phyloP scores from a whole-genome alignment of 257 asterid genomes.

The Cordia subcordata region DNA sequence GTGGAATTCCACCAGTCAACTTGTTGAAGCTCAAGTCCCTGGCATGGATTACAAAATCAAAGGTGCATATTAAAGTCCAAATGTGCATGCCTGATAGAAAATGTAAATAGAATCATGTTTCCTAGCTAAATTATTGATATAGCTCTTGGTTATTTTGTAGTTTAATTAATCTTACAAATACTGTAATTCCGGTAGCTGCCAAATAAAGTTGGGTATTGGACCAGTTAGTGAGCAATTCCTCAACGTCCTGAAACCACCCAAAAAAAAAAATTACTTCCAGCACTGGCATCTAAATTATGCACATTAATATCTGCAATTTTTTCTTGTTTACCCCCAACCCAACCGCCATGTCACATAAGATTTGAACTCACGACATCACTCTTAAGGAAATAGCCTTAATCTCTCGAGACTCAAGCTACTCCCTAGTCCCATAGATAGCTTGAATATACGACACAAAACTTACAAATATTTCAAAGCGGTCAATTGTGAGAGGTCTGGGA shows the following conservation, averaged over 20 bases:
- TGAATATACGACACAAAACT: neutral
- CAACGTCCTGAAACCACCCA: conserved; percentile 7
- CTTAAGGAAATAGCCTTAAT: too few relatives aligned
- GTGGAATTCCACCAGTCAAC: conserved; percentile 13
- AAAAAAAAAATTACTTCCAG: neutral
- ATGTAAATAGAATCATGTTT: too few relatives aligned
- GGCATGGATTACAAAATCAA: conserved; percentile 4
- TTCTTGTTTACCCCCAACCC: too few relatives aligned
- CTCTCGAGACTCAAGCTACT: too few relatives aligned
- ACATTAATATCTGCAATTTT: too few relatives aligned
- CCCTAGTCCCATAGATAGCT: too few relatives aligned
- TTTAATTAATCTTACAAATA: conserved; percentile 7
- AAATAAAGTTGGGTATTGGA: conserved; percentile 10
- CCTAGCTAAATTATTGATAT: too few relatives aligned
- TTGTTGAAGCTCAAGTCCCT: conserved; percentile 25
- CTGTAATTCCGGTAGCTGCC: neutral
- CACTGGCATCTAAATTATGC: too few relatives aligned
- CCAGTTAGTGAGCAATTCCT: conserved; percentile 20
- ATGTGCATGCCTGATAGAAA: too few relatives aligned
- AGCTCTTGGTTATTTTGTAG: neutral
- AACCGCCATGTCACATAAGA: too few relatives aligned
- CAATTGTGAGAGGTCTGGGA: neutral
- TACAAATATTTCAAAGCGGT: neutral
- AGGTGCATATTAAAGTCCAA: too few relatives aligned
- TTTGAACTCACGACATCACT: too few relatives aligned